Evolutionary conservation across 2,329 filamentous ascomycete species (phyloP), one percentile per base, ranked within the genome.

Genomic region (Helminthosporium solani): DNA sequence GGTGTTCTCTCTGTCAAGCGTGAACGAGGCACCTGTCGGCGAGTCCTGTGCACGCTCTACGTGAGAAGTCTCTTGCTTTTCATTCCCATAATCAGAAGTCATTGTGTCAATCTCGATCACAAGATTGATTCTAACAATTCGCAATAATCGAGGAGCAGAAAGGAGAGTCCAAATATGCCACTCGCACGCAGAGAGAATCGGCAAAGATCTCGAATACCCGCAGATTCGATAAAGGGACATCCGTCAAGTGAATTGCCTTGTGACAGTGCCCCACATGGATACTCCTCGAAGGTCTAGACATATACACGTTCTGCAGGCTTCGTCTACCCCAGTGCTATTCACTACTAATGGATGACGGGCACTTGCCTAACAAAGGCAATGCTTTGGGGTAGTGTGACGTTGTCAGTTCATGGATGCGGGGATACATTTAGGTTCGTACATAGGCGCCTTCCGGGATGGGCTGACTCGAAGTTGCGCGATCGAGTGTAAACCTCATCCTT

Each of bases 1-100:
- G n/a, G 44, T 0, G 63, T 67, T 2, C 51, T 47, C 36, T 61
- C 61, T 61, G 11, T 55, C 55, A 15, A 64, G 28, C 8, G 60
- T 54, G n/a, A 66, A 49, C 2, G 57, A 56, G 5, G 53, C 52
- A 12, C 61, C 52, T 25, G 47, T 54, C 2, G 42, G 52, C 3
- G 58, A 57, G 14, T 48, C 49, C 8, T 49, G 15, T 16, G 56
- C 50, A 53, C 60, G 48, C 44, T 67, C 62, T 18, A 62, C 52
- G 42, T 56, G 57, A 8, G 42, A 41, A 27, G 58, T 44, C 23
- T 64, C 52, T 28, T 58, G 53, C 44, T 64, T 64, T 48, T 62
- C 61, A 14, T 56, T 44, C 14, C 46, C 54, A 16, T 53, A 55
- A 21, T 57, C 50, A 23, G 46, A 51, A 41, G 53, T 46, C 54